Conservation (phyloP, 305 asterid genomes). For the Fraxinus greggii region DNA sequence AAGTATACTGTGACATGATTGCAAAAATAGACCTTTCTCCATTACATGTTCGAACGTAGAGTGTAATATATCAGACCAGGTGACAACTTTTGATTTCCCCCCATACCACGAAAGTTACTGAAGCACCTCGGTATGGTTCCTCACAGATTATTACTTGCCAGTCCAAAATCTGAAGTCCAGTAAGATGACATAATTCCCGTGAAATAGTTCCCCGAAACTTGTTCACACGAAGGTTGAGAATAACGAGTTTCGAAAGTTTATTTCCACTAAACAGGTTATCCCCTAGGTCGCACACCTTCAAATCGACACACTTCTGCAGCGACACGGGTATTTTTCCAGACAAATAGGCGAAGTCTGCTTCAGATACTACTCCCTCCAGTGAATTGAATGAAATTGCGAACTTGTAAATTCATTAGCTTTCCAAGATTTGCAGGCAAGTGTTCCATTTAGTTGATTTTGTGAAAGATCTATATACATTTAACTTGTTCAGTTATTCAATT, state of each 20-base stretch:
- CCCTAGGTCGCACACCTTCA: too few species aligned
- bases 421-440: constrained; percentile 13
- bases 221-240: too few species aligned
- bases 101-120: constrained; percentile 11
- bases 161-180: constrained; percentile 17
- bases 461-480: constrained; percentile 19
- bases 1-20: neutral
- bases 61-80: constrained; percentile 19
- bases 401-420: constrained; percentile 13
- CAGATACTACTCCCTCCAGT: constrained; percentile 24
- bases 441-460: constrained; percentile 7
- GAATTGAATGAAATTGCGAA: constrained; percentile 18
- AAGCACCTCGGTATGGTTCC: constrained; percentile 16
- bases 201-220: neutral
- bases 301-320: neutral
- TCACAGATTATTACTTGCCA: constrained; percentile 16
- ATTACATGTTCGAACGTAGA: neutral
- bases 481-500: constrained; percentile 1
- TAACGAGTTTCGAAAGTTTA: too few species aligned
- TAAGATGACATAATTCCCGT: constrained; percentile 13
- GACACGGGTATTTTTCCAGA: constrained; percentile 20
- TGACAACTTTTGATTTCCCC: neutral
- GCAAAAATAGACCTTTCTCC: neutral
- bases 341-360: constrained; percentile 21
- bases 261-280: too few species aligned